phyloP scores from a whole-genome alignment of 2,329 filamentous ascomycete genomes.

The Fusarium udum region DNA sequence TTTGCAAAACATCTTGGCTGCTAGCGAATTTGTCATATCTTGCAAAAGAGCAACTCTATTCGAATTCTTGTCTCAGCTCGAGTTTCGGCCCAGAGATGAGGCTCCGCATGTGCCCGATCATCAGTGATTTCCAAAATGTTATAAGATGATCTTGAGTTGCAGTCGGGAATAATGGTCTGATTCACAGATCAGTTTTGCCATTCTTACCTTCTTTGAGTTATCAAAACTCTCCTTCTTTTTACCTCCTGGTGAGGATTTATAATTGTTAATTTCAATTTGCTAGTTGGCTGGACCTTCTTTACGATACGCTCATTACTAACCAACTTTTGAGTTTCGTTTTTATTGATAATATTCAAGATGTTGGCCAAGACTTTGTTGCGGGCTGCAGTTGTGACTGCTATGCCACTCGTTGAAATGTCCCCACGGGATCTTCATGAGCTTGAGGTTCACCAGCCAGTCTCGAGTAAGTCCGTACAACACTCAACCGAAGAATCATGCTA shows the following conservation, averaged over 20 bases:
- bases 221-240: background rate
- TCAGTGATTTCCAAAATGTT: background rate
- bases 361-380: background rate
- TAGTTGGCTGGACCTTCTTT: constrained; percentile 5
- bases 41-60: background rate
- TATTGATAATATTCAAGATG: background rate
- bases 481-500: background rate
- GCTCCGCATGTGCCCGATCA: background rate
- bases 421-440: constrained; percentile 1
- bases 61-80: background rate
- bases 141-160: background rate
- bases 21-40: background rate
- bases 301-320: background rate
- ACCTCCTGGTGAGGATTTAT: constrained; percentile 16
- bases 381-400: background rate
- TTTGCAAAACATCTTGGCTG: constrained; percentile 7
- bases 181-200: background rate
- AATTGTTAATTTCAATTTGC: background rate
- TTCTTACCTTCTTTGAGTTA: background rate
- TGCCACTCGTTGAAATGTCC: constrained; percentile 24
- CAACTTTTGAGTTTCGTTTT: background rate
- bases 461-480: background rate
- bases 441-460: background rate
- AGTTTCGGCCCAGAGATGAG: background rate
- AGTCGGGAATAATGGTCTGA: background rate